phyloP scores from a whole-genome alignment of 2,329 filamentous ascomycete species.

The Aciculosporium take region DNA sequence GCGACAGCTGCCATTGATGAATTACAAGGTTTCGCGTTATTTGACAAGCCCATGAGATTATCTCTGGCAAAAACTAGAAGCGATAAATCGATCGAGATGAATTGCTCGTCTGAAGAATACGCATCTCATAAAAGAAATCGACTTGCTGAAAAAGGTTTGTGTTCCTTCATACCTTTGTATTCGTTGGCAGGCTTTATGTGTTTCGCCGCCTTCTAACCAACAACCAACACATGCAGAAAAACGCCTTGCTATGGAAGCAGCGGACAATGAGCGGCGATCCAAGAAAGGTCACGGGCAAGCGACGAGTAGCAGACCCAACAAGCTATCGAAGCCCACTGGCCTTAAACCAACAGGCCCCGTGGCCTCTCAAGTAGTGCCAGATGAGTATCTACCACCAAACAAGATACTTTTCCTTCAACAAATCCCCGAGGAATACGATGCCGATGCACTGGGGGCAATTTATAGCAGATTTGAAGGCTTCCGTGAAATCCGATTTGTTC shows the following conservation, averaged over 20 bases:
- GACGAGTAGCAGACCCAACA: slow-evolving; percentile 43
- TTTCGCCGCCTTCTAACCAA: not conserved
- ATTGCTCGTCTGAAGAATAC: slow-evolving; percentile 65
- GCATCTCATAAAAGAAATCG: slow-evolving; percentile 75
- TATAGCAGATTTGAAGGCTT: slow-evolving; percentile 90
- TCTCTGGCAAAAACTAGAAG: slow-evolving; percentile 71
- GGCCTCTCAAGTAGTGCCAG: slow-evolving; percentile 64
- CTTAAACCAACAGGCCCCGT: slow-evolving; percentile 62
- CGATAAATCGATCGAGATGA: slow-evolving; percentile 69
- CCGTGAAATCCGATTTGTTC: slow-evolving; percentile 80
- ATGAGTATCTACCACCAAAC: slow-evolving; percentile 95
- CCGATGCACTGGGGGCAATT: slow-evolving; percentile 63
- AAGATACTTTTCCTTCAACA: slow-evolving; percentile 94
- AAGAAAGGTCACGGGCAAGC: slow-evolving; percentile 43
- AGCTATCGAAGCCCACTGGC: slow-evolving; percentile 45
- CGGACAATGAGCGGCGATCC: slow-evolving; percentile 62
- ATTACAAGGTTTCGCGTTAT: slow-evolving; percentile 82
- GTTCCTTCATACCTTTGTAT: not conserved
- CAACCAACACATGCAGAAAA: slow-evolving; percentile 41
- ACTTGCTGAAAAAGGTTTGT: slow-evolving; percentile 74
- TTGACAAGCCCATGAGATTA: slow-evolving; percentile 78
- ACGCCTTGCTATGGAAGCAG: slow-evolving; percentile 71
- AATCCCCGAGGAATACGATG: slow-evolving; percentile 71
- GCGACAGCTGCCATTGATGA: slow-evolving; percentile 74
- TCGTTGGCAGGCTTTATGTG: not conserved